Conservation (phyloP, 352 stramenopile species). For the Elongisporangium prolatum region DNA sequence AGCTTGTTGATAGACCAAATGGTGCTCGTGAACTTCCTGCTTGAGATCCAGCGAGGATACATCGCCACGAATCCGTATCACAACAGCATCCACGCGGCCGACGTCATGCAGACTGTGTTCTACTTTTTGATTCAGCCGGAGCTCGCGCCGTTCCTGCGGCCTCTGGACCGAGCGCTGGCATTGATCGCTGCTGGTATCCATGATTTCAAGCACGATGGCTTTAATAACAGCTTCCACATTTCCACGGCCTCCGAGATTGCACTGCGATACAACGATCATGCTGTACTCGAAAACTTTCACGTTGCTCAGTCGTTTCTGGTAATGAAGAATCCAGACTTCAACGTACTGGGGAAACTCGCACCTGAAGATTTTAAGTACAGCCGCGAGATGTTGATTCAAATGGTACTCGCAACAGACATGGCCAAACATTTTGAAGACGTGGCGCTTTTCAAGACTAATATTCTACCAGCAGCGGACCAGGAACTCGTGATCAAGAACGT, state of each 20-base stretch:
- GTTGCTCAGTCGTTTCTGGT: constrained; percentile 85
- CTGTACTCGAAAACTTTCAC: constrained; percentile 87
- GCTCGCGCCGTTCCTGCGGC: constrained; percentile 65
- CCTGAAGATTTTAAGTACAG: constrained; percentile 82
- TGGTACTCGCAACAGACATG: constrained; percentile 90
- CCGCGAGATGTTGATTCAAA: constrained; percentile 88
- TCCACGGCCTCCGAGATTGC: constrained; percentile 82
- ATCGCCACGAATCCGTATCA: constrained; percentile 84
- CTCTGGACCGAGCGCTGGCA: constrained; percentile 64
- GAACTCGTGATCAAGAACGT: constrained; percentile 77
- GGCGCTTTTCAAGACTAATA: constrained; percentile 85
- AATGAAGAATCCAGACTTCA: constrained; percentile 87
- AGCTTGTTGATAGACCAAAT: constrained; percentile 58
- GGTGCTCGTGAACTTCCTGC: constrained; percentile 66
- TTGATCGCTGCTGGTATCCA: constrained; percentile 82
- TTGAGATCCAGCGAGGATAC: constrained; percentile 84
- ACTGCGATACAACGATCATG: constrained; percentile 86
- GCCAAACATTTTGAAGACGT: constrained; percentile 88
- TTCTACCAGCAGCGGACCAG: constrained; percentile 57
- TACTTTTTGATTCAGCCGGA: constrained; percentile 82
- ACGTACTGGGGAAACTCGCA: constrained; percentile 73
- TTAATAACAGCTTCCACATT: constrained; percentile 90
- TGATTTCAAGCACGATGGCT: constrained; percentile 89
- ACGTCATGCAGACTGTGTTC: constrained; percentile 87
- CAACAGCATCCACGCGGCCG: constrained; percentile 85